Evolutionary conservation across 208 protist genomes (phyloP).

Genomic region (Trypanosoma cruzi): DNA sequence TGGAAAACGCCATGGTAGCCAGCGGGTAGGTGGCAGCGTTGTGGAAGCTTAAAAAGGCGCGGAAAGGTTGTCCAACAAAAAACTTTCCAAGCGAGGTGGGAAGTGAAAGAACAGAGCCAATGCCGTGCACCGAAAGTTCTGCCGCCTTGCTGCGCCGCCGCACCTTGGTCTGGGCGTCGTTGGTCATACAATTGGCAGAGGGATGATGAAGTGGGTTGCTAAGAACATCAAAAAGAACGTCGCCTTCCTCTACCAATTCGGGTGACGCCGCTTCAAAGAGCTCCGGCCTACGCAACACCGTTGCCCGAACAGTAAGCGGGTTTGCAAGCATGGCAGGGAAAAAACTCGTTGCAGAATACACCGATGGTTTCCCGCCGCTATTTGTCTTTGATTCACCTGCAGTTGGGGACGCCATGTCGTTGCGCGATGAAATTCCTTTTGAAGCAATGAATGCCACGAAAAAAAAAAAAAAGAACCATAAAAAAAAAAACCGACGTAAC

Average conservation of each 20-base stretch:
- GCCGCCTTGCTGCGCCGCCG: slow-evolving; percentile 12
- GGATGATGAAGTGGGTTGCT: slow-evolving; percentile 30
- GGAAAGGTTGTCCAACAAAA: slow-evolving; percentile 55
- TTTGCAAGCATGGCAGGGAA: slow-evolving; percentile 43
- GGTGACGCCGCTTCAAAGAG: slow-evolving; percentile 34
- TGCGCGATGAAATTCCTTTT: slow-evolving; percentile 9
- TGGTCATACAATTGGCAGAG: background rate
- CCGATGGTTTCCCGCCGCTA: background rate
- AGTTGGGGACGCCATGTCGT: background rate
- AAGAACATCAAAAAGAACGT: slow-evolving; percentile 69
- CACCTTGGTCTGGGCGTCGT: background rate
- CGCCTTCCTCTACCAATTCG: slow-evolving; percentile 63
- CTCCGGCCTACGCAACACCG: slow-evolving; percentile 49
- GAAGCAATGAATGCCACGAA: background rate
- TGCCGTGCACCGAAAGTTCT: slow-evolving; percentile 21
- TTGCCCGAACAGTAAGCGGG: slow-evolving; percentile 58
- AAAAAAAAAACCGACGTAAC: background rate
- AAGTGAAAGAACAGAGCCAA: slow-evolving; percentile 52
- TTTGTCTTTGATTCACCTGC: slow-evolving; percentile 1
- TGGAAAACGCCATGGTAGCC: slow-evolving; percentile 27
- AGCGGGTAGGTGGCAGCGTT: slow-evolving; percentile 70
- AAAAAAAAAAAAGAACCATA: background rate
- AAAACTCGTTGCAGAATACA: slow-evolving; percentile 24
- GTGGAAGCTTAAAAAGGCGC: slow-evolving; percentile 66
- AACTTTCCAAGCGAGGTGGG: slow-evolving; percentile 52